Evolutionary conservation across 2,329 filamentous ascomycete species (phyloP), one percentile per base, ranked within the genome.

Genomic region (Aspergillus viridinutans): DNA sequence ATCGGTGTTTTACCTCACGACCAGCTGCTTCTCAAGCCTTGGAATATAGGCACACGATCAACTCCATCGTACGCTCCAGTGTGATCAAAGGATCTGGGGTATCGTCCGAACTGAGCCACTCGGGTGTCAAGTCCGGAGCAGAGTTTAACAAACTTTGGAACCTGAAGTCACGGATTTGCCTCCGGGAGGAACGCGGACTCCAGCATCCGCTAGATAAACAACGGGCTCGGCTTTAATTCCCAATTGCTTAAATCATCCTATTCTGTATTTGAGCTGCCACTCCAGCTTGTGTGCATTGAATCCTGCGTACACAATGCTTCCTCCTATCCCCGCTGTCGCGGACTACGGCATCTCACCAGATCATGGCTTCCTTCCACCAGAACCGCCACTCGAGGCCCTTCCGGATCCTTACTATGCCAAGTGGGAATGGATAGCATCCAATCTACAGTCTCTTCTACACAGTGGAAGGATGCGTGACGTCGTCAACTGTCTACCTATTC

Each of bases 351-450:
- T 80, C 54, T 78, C 78, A 26, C 69, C 75, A 10, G 67, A 85
- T 56, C 85, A 91, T 76, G 94, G 94, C 68, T 99, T 99, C 78
- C 84, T 99, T 54, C 92, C 94, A 1, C 81, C 89, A 60, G 86
- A 90, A 62, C 78, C 89, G 38, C 94, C 94, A 45, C 80, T 97
- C 61, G 86, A 90, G 60, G 80, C 85, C 55, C 85, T 99, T 14
- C 89, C 92, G 9, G 90, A 97, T 69, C 84, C 89, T 2, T 97
- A 97, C 79, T 99, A 97, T 76, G 87, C 90, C 74, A 90, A 91
- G 70, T 99, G 94, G 94, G 94, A 99, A 77, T 85, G 88, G 49
- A 83, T 97, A 51, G 85, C 88, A 35, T 84, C 87, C 64, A 97
- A 96, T 69, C 81, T 99, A 29, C 94, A 97, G 76, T 86, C 87